Conservation (phyloP, 306 rosid species). For the Albizia julibrissin region DNA sequence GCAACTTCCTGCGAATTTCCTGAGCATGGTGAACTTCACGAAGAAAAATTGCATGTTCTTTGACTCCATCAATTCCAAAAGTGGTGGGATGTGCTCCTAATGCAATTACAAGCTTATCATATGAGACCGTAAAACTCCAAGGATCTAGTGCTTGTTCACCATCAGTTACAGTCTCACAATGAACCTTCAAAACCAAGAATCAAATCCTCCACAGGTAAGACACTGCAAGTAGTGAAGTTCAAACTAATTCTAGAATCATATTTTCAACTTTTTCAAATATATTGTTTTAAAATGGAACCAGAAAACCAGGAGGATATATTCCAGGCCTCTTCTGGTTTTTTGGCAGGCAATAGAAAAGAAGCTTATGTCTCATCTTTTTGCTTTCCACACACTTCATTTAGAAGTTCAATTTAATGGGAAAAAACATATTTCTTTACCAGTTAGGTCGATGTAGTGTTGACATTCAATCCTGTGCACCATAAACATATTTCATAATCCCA, state of each 20-base stretch:
- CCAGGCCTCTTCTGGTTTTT: neutral
- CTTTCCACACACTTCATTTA: neutral
- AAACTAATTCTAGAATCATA: slow-evolving; percentile 26
- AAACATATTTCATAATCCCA: slow-evolving; percentile 1
- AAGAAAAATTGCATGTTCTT: slow-evolving; percentile 85
- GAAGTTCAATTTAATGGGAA: neutral
- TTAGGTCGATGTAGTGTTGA: neutral
- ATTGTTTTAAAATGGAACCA: neutral
- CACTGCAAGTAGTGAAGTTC: slow-evolving; percentile 18
- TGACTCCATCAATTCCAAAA: slow-evolving; percentile 88
- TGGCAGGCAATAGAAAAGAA: neutral
- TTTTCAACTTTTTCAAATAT: neutral
- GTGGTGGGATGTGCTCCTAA: slow-evolving; percentile 82
- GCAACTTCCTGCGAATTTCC: slow-evolving; percentile 94
- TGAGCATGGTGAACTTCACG: slow-evolving; percentile 97
- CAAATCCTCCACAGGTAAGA: slow-evolving; percentile 31
- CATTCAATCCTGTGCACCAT: neutral
- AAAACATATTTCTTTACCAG: neutral
- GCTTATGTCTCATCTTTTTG: neutral
- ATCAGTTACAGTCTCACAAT: slow-evolving; percentile 78
- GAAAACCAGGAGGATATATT: neutral
- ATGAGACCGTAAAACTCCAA: slow-evolving; percentile 80
- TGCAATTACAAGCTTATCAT: slow-evolving; percentile 86
- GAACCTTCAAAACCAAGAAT: slow-evolving; percentile 62
- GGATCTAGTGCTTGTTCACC: slow-evolving; percentile 60